Evolutionary conservation across 257 asterid species (phyloP).

Genomic region (Nicotiana knightiana): DNA sequence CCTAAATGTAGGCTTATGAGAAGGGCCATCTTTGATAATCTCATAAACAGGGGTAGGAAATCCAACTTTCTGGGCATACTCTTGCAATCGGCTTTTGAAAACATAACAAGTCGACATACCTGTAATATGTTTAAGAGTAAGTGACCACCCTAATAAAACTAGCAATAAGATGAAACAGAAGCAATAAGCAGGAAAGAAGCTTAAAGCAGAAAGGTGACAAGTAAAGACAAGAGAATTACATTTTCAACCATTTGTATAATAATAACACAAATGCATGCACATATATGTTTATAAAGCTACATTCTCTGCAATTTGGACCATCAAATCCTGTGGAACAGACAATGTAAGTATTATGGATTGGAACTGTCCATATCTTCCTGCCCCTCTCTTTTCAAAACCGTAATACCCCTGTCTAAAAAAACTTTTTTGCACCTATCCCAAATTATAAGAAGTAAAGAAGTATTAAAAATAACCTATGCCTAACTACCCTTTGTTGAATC

Average conservation of each 20-base stretch:
- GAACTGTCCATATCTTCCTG: not conserved
- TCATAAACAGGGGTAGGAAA: constrained; percentile 68
- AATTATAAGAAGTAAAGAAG: not conserved
- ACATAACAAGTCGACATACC: constrained; percentile 78
- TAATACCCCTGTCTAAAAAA: not conserved
- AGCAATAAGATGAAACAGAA: not conserved
- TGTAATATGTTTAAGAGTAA: constrained; percentile 21
- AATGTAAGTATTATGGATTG: not conserved
- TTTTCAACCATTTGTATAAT: not conserved
- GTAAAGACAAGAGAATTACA: not conserved
- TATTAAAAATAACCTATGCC: not conserved
- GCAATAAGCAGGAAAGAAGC: not conserved
- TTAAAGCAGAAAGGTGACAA: not conserved
- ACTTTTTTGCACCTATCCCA: not conserved
- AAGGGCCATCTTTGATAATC: constrained; percentile 84
- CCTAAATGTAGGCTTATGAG: constrained; percentile 80
- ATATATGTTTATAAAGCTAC: not conserved
- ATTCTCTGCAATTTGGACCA: not conserved
- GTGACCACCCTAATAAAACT: not conserved
- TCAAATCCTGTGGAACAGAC: not conserved
- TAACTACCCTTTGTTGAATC: not conserved
- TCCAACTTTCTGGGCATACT: constrained; percentile 86
- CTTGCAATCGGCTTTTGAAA: constrained; percentile 93
- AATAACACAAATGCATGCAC: not conserved
- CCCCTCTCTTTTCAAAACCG: not conserved